A percentile compares a stretch with the other conserved stretches of the same genome.
Evolutionary conservation across 768 basidiomycete genomes (phyloP).

Genomic region (Termitomyces sp.): DNA sequence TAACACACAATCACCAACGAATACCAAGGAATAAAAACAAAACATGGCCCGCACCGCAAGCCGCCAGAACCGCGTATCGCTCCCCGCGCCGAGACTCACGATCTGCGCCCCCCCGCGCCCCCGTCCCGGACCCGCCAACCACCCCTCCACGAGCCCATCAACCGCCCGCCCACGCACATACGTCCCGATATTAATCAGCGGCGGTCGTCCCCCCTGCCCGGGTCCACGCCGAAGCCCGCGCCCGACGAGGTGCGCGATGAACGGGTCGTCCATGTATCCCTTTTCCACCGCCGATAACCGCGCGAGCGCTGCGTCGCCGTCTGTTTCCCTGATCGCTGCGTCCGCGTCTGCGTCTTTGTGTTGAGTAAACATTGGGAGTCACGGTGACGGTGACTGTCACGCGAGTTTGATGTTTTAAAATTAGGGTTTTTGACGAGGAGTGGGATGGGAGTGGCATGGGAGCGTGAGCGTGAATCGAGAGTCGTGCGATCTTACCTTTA

Average conservation of each 20-base stretch:
- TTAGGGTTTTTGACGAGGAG: too few relatives aligned
- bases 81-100: slow-evolving; percentile 92
- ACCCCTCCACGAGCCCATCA: slow-evolving; percentile 67
- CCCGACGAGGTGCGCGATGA: slow-evolving; percentile 60
- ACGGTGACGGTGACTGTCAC: too few relatives aligned
- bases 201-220: slow-evolving; percentile 62
- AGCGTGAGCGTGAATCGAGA: too few relatives aligned
- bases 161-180: slow-evolving; percentile 79
- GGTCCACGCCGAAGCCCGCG: too few relatives aligned
- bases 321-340: slow-evolving; percentile 67
- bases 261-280: slow-evolving; percentile 79
- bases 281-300: slow-evolving; percentile 79
- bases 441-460: too few relatives aligned
- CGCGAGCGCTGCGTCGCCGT: slow-evolving; percentile 80
- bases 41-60: slow-evolving; percentile 52
- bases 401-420: too few relatives aligned
- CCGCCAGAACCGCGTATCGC: slow-evolving; percentile 94
- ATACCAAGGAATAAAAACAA: background rate
- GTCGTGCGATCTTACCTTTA: too few relatives aligned
- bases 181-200: slow-evolving; percentile 94
- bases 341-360: slow-evolving; percentile 21
- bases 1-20: slow-evolving; percentile 24
- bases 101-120: slow-evolving; percentile 62
- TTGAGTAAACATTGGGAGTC: too few relatives aligned
- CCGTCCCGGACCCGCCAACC: slow-evolving; percentile 39